Evolutionary conservation across 345 rosid genomes (phyloP), one percentile per base, ranked within the genome.

Genomic region (Draba incana): DNA sequence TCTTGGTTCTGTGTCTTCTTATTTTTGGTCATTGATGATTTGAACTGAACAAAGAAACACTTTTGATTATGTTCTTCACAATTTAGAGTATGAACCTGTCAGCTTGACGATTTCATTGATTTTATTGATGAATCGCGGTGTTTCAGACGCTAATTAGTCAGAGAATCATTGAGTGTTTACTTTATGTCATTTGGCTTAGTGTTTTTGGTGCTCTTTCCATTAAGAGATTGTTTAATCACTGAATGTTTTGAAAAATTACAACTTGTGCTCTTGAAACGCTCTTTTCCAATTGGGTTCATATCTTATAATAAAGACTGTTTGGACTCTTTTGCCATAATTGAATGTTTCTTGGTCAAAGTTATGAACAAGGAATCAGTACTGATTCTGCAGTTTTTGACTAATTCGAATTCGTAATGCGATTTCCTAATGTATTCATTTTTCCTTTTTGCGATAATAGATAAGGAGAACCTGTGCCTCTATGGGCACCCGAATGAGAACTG

Each of bases 391-490:
- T 16, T 25, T 48, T 49, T 16, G 2, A 51, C 27, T 1, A 8
- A 38, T 59, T 8, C 12, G 35, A 69, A 2, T 30, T 31, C 1
- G 12, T 24, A 2, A 20, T 62, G 28, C 6, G 4, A 6, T 54
- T 24, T 59, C 42, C 46, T 35, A 3, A 12, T 13, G 1, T 60
- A 2, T 5, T 44, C 38, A 11, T 43, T 50, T 20, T 28, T 39
- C 10, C 31, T 49, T 24, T 20, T 62, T 62, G 16, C 68, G 70
- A 46, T 39, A 66, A 11, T 82, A 92, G 98, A 88, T 61, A 92
- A 92, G 77, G 97, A 92, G 84, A 90, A 90, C 68, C 80, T 88
- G 11, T 85, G 97, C 76, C 83, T 92, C 45, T 92, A 86, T 71
- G 97, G 96, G 24, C 83, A 79, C 50, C 97, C 98, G 3, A 83